Conservation (phyloP, 495 filamentous ascomycete genomes). For the Barbatosphaeria neglecta region DNA sequence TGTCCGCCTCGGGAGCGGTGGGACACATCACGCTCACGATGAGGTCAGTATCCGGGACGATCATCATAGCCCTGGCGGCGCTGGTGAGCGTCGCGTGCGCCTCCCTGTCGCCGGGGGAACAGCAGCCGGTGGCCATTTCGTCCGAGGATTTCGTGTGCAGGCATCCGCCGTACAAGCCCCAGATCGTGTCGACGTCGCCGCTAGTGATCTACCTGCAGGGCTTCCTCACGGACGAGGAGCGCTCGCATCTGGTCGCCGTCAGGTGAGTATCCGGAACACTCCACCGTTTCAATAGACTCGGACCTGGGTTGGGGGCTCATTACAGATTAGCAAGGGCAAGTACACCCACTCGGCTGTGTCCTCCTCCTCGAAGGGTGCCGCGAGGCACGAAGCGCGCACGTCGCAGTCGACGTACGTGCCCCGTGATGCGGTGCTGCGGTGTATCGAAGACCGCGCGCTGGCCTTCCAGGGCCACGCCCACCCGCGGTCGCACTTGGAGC, state of each 20-base stretch:
- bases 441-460: constrained; percentile 53
- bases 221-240: constrained; percentile 27
- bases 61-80: constrained; percentile 5
- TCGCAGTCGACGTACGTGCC: constrained; percentile 27
- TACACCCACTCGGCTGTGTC: constrained; percentile 21
- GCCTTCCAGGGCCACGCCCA: constrained; percentile 49
- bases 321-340: constrained; percentile 16
- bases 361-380: constrained; percentile 12
- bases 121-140: not conserved
- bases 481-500: constrained; percentile 30
- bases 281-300: too few relatives aligned
- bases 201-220: constrained; percentile 40
- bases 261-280: constrained; percentile 27
- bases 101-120: too few relatives aligned
- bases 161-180: constrained; percentile 28
- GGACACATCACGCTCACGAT: too few relatives aligned
- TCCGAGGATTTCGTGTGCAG: constrained; percentile 12
- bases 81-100: not conserved
- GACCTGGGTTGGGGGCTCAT: too few relatives aligned
- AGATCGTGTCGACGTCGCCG: constrained; percentile 37
- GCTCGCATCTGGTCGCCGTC: constrained; percentile 20
- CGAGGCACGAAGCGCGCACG: constrained; percentile 20
- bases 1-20: too few relatives aligned
- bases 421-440: constrained; percentile 46
- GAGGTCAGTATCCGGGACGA: not conserved